Evolutionary conservation across 192 early-diverging fungal genomes (phyloP).

Genomic region (Coemansia sp.): DNA sequence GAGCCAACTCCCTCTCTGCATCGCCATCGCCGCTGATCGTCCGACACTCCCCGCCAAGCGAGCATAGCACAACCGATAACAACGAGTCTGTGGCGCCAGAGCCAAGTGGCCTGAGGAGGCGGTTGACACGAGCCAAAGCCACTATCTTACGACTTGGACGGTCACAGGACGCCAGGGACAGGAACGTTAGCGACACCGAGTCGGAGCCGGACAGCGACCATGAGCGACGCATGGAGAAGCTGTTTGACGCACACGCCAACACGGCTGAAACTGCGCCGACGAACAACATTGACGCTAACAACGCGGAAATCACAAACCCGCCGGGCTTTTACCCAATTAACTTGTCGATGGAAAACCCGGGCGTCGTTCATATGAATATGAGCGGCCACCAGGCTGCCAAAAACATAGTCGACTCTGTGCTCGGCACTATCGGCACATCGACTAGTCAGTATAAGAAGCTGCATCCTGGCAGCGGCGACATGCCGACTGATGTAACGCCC

Average conservation of each 20-base stretch:
- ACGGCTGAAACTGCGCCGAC: constrained; percentile 26
- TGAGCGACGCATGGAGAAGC: constrained; percentile 44
- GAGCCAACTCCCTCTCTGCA: background rate
- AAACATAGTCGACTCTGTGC: constrained; percentile 51
- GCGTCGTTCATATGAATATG: constrained; percentile 54
- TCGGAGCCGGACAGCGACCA: constrained; percentile 30
- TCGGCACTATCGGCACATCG: constrained; percentile 41
- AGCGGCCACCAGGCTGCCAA: constrained; percentile 46
- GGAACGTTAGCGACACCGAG: constrained; percentile 16
- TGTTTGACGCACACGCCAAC: constrained; percentile 42
- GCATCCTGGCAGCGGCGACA: background rate
- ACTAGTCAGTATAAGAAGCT: constrained; percentile 12
- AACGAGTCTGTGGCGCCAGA: background rate
- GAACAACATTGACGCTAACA: constrained; percentile 50
- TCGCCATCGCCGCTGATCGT: background rate
- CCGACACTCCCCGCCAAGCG: background rate
- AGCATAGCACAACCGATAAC: background rate
- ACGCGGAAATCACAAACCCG: constrained; percentile 38
- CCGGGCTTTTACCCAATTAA: constrained; percentile 49
- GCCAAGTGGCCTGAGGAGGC: constrained; percentile 40
- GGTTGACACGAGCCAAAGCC: constrained; percentile 31
- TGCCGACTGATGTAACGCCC: constrained; percentile 17
- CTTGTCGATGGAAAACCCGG: constrained; percentile 48
- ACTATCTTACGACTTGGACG: constrained; percentile 32
- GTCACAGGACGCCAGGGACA: constrained; percentile 22